These are phyloP conservation scores for Tephrocybe sp. DNA, from an alignment of 768 basidiomycete species.

Conservation along the genomic window DNA sequence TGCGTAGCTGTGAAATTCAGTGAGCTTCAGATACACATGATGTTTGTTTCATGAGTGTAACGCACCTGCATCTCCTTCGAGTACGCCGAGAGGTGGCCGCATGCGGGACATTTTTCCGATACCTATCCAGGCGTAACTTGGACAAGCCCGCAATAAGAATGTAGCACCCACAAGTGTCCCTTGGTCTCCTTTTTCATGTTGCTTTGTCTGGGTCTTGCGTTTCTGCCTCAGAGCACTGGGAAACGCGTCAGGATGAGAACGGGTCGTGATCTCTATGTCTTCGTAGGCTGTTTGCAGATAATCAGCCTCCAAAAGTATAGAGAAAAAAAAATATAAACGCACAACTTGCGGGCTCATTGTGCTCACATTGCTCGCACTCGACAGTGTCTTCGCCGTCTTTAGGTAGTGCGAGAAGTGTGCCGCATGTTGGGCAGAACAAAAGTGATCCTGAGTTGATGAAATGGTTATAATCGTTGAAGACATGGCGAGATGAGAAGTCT, in stretches of 20 bases:
- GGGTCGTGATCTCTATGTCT: conserved; percentile 84
- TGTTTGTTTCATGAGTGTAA: not conserved
- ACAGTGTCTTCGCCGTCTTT: conserved; percentile 71
- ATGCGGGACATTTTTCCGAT: conserved; percentile 85
- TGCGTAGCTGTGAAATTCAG: conserved; percentile 55
- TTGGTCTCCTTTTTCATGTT: conserved; percentile 68
- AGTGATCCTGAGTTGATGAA: conserved; percentile 61
- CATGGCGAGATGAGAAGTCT: not conserved
- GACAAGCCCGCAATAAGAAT: not conserved
- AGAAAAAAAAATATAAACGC: conserved; percentile 30
- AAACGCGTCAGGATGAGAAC: conserved; percentile 92
- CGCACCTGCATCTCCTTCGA: conserved; percentile 86
- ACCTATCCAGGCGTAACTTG: conserved; percentile 44
- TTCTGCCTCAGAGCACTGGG: conserved; percentile 86
- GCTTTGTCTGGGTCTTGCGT: conserved; percentile 84
- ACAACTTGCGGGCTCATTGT: conserved; percentile 89
- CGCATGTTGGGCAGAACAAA: conserved; percentile 92
- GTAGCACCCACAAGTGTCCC: conserved; percentile 42
- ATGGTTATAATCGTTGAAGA: not conserved
- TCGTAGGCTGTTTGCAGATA: conserved; percentile 62
- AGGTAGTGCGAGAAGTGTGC: conserved; percentile 84
- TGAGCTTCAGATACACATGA: not conserved
- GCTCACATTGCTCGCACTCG: conserved; percentile 84
- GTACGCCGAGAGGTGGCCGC: conserved; percentile 81
- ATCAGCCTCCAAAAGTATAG: not conserved